Conservation (phyloP, 2,329 filamentous ascomycete genomes). For the Cercospora sesami region DNA sequence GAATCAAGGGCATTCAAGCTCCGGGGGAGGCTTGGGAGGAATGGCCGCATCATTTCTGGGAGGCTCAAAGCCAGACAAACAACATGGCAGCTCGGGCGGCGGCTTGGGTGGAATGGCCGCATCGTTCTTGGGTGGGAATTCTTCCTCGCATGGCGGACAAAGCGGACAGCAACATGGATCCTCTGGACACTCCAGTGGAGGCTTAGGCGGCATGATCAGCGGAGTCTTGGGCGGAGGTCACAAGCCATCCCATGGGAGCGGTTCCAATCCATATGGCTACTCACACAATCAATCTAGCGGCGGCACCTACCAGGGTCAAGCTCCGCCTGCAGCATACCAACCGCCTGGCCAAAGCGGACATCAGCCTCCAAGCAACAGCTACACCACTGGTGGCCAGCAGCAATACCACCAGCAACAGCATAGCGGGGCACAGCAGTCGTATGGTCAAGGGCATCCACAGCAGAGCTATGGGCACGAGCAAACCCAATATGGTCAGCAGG, state of each 20-base stretch:
- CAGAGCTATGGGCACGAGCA: constrained; percentile 29
- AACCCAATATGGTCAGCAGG: constrained; percentile 30
- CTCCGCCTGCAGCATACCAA: constrained; percentile 41
- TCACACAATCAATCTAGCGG: constrained; percentile 34
- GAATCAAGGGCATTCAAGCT: constrained; percentile 22
- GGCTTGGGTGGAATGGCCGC: constrained; percentile 32
- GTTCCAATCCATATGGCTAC: constrained; percentile 41
- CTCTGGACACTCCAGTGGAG: constrained; percentile 26
- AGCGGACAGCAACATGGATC: constrained; percentile 26
- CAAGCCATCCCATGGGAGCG: constrained; percentile 33
- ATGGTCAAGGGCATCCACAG: constrained; percentile 25
- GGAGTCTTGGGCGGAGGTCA: constrained; percentile 36
- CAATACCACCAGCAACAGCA: constrained; percentile 23
- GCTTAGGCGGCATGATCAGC: constrained; percentile 33
- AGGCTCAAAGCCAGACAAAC: constrained; percentile 26
- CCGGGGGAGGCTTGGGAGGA: constrained; percentile 32
- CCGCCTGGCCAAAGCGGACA: constrained; percentile 29
- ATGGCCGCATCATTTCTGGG: constrained; percentile 38
- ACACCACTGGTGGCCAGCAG: constrained; percentile 28
- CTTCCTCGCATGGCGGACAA: constrained; percentile 27
- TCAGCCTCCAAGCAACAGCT: constrained; percentile 27
- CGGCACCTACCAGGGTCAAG: constrained; percentile 41
- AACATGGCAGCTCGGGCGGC: constrained; percentile 23
- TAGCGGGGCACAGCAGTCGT: constrained; percentile 8
- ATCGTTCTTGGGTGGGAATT: constrained; percentile 31